Evolutionary conservation across 164 flowering plant genomes (phyloP).

Genomic region (Pachysandra terminalis): DNA sequence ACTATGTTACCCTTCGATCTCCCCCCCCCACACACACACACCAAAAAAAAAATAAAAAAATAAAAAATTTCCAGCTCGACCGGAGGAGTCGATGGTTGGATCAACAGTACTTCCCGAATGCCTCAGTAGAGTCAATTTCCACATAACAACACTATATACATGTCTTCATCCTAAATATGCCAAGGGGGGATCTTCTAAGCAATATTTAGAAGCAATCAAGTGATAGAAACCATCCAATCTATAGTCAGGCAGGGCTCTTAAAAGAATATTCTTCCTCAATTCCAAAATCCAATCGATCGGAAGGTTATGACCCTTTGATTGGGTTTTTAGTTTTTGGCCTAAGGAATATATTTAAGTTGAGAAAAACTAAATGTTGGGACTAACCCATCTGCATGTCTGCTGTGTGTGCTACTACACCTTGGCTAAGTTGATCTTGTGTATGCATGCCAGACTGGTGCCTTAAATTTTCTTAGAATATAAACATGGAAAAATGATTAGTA

Average conservation of each 20-base stretch:
- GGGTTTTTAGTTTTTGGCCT: no score
- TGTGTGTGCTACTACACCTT: background rate
- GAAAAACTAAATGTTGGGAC: background rate
- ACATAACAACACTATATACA: no score
- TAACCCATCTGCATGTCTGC: background rate
- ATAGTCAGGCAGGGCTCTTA: background rate
- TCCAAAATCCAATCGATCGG: background rate
- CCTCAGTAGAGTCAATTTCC: no score
- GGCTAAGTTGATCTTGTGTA: background rate
- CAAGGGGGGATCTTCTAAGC: background rate
- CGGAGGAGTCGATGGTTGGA: no score
- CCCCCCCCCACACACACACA: no score
- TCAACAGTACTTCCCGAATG: no score
- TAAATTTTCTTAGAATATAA: background rate
- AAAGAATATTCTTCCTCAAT: background rate
- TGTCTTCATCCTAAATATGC: no score
- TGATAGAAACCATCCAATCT: background rate
- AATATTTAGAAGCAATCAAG: background rate
- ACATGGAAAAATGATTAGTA: background rate
- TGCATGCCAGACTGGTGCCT: background rate
- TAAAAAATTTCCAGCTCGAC: no score
- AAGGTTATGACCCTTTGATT: background rate
- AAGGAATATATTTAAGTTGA: background rate
- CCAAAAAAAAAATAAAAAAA: no score
- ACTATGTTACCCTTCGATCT: no score